Base-by-base conservation (phyloP, 768 basidiomycete genomes). In the Xerocomus spinulosus region DNA sequence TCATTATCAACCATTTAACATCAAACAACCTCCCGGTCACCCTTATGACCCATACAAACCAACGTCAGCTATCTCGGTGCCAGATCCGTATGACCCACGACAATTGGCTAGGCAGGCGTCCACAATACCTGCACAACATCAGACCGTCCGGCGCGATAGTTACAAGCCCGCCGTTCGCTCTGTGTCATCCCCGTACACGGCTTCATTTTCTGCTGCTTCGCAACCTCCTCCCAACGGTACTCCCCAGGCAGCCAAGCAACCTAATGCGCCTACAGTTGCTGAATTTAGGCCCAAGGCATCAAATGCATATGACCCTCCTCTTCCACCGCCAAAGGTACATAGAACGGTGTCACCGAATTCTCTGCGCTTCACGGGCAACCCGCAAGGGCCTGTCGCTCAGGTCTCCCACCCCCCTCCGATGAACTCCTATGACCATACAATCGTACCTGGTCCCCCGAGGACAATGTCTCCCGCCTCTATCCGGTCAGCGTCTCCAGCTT, bases 301-400 rank as follows among this genome's bases (percentile, higher is more conserved):
- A 13, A 85, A 87, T 54, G 87, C 86, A 2, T 89, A 87, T 56
- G 87, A 89, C 55, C 87, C 87, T 3, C 86, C 87, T 26, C 77
- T 88, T 49, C 79, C 79, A 32, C 73, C 81, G 1, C 65, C 71
- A 15, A 76, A 70, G 49, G 64, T 66, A 40, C 55, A 56, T 26
- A 60, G 62, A 33, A 53, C 58, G 7, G 24, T 50, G 4, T 68
- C 66, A 17, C 62, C 62, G 17, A 56, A 37, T 15, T 57, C 60
- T 20, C 23, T 64, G 20, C 68, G 61, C 37, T 56, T 61, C 36
- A 37, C 33, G n/a, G 21, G 51, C 35, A 56, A 49, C 29, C 21
- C 55, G 10, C 60, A 57, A n/a, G 50, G 49, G 20, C 15, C 42
- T 21, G 21, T 38, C 34, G 44, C 55, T 42, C 51, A 56, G 20